Percentiles rank a stretch among this genome's conserved stretches.
These are phyloP conservation scores for Fusarium tricinctum DNA, from an alignment of 2,329 filamentous ascomycete species.

Conservation along the genomic window DNA sequence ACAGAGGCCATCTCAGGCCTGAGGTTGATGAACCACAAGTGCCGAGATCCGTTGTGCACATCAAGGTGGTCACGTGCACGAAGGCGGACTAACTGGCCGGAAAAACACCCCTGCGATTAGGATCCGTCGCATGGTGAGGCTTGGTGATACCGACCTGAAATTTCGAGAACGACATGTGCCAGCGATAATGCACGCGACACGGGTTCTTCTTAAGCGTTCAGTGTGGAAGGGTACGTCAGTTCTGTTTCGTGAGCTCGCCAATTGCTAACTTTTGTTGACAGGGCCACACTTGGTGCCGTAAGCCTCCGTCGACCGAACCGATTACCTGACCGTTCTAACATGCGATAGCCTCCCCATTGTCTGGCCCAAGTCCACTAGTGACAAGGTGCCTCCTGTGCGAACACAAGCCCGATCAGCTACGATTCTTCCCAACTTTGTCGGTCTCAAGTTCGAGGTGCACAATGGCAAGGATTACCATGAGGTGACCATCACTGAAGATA, in stretches of 20 bases:
- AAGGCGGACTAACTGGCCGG: conserved; percentile 35
- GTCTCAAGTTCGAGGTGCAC: conserved; percentile 89
- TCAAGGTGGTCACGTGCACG: conserved; percentile 21
- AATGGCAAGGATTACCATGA: conserved; percentile 91
- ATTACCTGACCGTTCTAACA: conserved; percentile 46
- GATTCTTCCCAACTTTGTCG: conserved; percentile 92
- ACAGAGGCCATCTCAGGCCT: conserved; percentile 12
- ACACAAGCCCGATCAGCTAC: conserved; percentile 91
- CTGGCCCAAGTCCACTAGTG: conserved; percentile 69
- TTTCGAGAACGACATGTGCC: conserved; percentile 46
- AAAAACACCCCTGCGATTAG: conserved; percentile 28
- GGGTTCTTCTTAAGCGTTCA: conserved; percentile 78
- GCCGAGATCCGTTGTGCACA: conserved; percentile 20
- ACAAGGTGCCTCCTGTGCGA: conserved; percentile 79
- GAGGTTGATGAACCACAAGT: conserved; percentile 21
- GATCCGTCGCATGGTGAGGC: conserved; percentile 38
- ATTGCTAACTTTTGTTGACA: conserved; percentile 49
- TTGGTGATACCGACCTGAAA: conserved; percentile 40
- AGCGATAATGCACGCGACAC: conserved; percentile 75
- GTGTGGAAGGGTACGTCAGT: conserved; percentile 83
- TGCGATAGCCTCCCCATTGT: conserved; percentile 72
- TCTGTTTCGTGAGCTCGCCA: background rate
- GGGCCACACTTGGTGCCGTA: conserved; percentile 69
- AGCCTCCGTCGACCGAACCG: conserved; percentile 46
- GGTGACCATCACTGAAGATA: conserved; percentile 89